A percentile compares a stretch with the other conserved stretches of the same genome.
These are phyloP conservation scores for Exserohilum rostratum DNA, from an alignment of 2,329 filamentous ascomycete species.

Conservation along the genomic window DNA sequence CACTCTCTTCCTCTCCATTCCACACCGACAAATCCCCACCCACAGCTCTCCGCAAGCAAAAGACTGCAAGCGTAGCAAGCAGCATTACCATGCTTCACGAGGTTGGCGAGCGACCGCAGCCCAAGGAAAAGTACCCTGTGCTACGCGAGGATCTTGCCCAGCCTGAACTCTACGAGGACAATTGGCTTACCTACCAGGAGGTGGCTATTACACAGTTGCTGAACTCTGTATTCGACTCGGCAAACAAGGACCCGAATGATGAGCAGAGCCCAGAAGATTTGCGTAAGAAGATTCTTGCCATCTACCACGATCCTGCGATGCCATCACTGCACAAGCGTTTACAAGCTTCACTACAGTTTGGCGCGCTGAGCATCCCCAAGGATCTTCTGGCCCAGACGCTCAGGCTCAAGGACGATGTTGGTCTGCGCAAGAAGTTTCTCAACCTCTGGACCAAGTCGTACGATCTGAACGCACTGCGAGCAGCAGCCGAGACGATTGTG, in stretches of 20 bases:
- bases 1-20: constrained; percentile 46
- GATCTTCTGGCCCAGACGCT: constrained; percentile 54
- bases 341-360: constrained; percentile 64
- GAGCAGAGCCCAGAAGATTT: constrained; percentile 46
- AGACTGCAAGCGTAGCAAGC: constrained; percentile 30
- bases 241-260: constrained; percentile 30
- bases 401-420: constrained; percentile 62
- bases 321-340: constrained; percentile 61
- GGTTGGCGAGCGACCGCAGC: constrained; percentile 34
- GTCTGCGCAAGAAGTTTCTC: constrained; percentile 62
- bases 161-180: constrained; percentile 66
- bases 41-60: constrained; percentile 37
- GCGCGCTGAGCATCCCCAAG: constrained; percentile 62
- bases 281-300: constrained; percentile 56
- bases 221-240: constrained; percentile 60
- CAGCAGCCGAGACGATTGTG: constrained; percentile 64
- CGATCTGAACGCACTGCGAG: constrained; percentile 56
- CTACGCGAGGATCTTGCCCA: constrained; percentile 61
- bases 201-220: constrained; percentile 65
- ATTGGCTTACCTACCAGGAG: constrained; percentile 68
- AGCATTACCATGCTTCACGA: constrained; percentile 44
- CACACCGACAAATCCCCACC: constrained; percentile 46
- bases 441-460: constrained; percentile 65
- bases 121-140: constrained; percentile 56
- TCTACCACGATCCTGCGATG: constrained; percentile 61